Evolutionary conservation across 257 asterid species (phyloP).

Genomic region (Primulina tabacum): DNA sequence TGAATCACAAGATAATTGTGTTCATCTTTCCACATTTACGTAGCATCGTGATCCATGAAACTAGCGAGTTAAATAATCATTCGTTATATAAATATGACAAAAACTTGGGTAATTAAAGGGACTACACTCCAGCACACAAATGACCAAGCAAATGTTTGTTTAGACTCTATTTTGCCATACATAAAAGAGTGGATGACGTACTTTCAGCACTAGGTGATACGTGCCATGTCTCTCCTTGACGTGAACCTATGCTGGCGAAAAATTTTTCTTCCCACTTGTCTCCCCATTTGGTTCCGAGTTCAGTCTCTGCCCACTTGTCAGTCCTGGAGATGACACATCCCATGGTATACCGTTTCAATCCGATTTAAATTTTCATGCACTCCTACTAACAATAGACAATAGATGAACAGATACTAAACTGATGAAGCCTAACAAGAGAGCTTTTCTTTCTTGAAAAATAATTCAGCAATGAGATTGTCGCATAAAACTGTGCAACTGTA

Average conservation of each 20-base stretch:
- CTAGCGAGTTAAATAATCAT: neutral
- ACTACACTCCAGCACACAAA: neutral
- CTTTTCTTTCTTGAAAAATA: slow-evolving; percentile 1
- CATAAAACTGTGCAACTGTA: neutral
- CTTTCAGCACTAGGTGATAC: slow-evolving; percentile 70
- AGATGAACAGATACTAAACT: neutral
- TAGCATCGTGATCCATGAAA: neutral
- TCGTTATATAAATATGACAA: neutral
- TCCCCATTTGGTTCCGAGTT: slow-evolving; percentile 98
- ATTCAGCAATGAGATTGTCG: slow-evolving; percentile 1
- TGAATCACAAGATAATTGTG: neutral
- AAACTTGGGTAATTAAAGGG: neutral
- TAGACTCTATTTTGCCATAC: neutral
- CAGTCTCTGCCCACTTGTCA: slow-evolving; percentile 99
- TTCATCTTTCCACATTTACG: neutral
- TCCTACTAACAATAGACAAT: neutral
- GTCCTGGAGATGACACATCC: slow-evolving; percentile 54
- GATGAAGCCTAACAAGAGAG: neutral
- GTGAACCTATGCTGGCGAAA: slow-evolving; percentile 87
- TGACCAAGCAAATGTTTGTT: slow-evolving; percentile 6
- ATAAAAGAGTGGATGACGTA: slow-evolving; percentile 29
- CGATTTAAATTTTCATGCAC: neutral
- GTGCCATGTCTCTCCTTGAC: slow-evolving; percentile 99
- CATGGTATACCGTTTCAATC: slow-evolving; percentile 4
- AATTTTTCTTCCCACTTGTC: slow-evolving; percentile 99